phyloP scores from a whole-genome alignment of 306 rosid genomes.

The Trifolium fragiferum region DNA sequence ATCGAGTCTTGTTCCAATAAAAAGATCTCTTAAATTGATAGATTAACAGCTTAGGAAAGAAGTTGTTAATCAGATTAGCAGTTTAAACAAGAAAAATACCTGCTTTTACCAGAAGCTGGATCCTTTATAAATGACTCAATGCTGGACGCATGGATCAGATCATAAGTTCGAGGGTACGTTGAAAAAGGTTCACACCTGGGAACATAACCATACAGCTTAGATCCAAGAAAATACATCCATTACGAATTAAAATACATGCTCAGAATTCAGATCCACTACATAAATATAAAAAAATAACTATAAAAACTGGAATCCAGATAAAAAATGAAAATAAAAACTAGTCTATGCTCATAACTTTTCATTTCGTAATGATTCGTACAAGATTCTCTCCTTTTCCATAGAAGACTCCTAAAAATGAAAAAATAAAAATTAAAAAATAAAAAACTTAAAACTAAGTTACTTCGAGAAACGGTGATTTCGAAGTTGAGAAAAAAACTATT shows the following conservation, averaged over 20 bases:
- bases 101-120: slow-evolving; percentile 68
- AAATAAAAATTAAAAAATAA: no score
- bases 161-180: slow-evolving; percentile 92
- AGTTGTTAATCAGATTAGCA: slow-evolving; percentile 3
- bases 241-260: slow-evolving; percentile 15
- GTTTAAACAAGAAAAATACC: slow-evolving; percentile 53
- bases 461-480: neutral
- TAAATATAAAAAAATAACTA: neutral
- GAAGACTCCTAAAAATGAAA: neutral
- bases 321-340: neutral
- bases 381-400: no score
- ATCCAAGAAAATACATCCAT: slow-evolving; percentile 34
- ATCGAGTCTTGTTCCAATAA: neutral
- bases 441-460: no score
- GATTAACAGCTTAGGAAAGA: slow-evolving; percentile 30
- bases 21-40: slow-evolving; percentile 1
- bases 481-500: neutral
- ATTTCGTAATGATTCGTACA: neutral
- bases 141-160: slow-evolving; percentile 78
- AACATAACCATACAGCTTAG: slow-evolving; percentile 47
- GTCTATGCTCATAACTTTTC: neutral
- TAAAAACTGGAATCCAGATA: neutral
- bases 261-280: neutral
- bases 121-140: slow-evolving; percentile 78
- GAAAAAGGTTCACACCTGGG: slow-evolving; percentile 98